phyloP scores from a whole-genome alignment of 2,329 filamentous ascomycete genomes.

The Pezizomycotina sp. region DNA sequence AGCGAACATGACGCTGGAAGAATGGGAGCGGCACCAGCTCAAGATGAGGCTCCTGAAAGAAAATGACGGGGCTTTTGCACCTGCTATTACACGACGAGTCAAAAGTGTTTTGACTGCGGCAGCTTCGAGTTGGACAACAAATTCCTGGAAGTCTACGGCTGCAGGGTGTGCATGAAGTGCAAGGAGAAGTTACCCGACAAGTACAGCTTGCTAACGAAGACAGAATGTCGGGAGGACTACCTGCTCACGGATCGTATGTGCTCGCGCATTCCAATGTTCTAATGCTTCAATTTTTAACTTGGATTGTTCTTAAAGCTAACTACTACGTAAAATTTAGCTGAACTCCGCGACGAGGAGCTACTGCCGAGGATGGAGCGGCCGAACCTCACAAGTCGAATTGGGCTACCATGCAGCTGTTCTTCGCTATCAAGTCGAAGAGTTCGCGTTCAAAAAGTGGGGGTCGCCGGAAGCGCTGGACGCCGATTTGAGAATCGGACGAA shows the following conservation, averaged over 20 bases:
- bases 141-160: constrained; percentile 71
- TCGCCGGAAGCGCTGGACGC: constrained; percentile 68
- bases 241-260: constrained; percentile 71
- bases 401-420: constrained; percentile 98
- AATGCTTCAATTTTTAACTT: constrained; percentile 5
- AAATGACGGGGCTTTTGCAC: constrained; percentile 72
- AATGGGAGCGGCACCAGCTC: constrained; percentile 78
- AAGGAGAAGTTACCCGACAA: constrained; percentile 84
- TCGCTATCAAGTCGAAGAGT: constrained; percentile 83
- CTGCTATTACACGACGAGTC: constrained; percentile 53
- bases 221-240: constrained; percentile 89
- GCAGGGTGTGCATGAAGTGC: constrained; percentile 61
- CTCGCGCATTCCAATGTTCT: neutral
- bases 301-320: neutral
- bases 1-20: constrained; percentile 69
- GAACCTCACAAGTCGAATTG: constrained; percentile 93
- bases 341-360: constrained; percentile 74
- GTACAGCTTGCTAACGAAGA: constrained; percentile 91
- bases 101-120: constrained; percentile 68
- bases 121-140: constrained; percentile 84
- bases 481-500: constrained; percentile 62
- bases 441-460: constrained; percentile 89
- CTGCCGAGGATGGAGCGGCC: constrained; percentile 76
- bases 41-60: constrained; percentile 49
- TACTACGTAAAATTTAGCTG: constrained; percentile 38